phyloP scores from a whole-genome alignment of 441 rosid species.

The Aleurites moluccanus region DNA sequence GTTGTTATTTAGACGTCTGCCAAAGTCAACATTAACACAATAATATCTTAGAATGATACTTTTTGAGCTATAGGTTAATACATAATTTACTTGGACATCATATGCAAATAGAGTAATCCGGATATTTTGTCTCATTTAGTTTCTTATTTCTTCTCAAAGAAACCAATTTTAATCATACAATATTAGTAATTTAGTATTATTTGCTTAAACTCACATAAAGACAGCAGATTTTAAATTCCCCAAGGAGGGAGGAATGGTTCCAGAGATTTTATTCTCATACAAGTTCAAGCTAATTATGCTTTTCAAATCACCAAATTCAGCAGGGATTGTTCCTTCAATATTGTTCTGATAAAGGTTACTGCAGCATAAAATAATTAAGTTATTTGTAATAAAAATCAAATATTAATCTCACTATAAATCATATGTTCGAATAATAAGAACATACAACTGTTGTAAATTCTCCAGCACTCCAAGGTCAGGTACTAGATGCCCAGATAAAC shows the following conservation, averaged over 20 bases:
- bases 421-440: slow-evolving; percentile 7
- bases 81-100: not conserved
- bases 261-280: slow-evolving; percentile 80
- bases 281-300: slow-evolving; percentile 88
- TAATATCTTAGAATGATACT: no score
- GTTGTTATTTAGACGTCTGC: slow-evolving; percentile 18
- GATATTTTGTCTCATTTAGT: no score
- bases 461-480: slow-evolving; percentile 81
- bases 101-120: no score
- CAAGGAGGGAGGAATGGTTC: slow-evolving; percentile 65
- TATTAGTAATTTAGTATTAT: no score
- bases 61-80: not conserved
- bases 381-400: no score
- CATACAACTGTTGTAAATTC: slow-evolving; percentile 84
- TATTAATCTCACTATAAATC: not conserved
- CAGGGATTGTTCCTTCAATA: slow-evolving; percentile 76
- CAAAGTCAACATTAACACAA: not conserved
- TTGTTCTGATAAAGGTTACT: slow-evolving; percentile 92
- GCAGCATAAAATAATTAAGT: not conserved
- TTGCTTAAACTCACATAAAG: slow-evolving; percentile 65
- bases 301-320: slow-evolving; percentile 76
- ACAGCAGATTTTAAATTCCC: slow-evolving; percentile 83
- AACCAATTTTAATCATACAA: no score
- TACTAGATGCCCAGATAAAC: slow-evolving; percentile 80
- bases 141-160: no score